Evolutionary conservation across 768 basidiomycete genomes (phyloP), one percentile per base, ranked within the genome.

Genomic region (Mycena filopes): DNA sequence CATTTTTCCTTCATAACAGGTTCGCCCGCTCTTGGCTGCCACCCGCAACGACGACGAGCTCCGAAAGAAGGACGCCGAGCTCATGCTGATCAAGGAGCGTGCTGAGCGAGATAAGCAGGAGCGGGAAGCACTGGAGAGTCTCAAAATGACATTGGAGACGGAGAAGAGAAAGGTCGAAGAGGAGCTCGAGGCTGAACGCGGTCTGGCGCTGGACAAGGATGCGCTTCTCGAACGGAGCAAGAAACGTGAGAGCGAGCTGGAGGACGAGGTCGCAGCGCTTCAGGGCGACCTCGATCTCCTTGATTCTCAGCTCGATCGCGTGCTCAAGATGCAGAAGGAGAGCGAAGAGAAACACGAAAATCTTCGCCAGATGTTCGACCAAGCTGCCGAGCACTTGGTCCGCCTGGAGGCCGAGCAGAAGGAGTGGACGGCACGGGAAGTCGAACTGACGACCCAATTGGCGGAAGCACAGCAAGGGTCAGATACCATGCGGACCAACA

Each of bases 11-110:
- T n/a, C n/a, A n/a, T 60, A 16, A 23, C 60, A 93, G 92, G 90
- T 99, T 21, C 92, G 96, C 36, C 98, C 98, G 0, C 77, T 99
- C 16, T 85, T 99, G 31, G 94, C 94, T 23, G 96, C 96, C 0
- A 97, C 97, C 2, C 84, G 95, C 20, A 92, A 89, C 67, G 97
- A 99, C 72, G 95, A 96, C 42, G 97, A 97, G 74, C 84, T 99
- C 7, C 86, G 92, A 18, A 86, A 87, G 76, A 97, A 97, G 76
- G 93, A 95, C 58, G 83, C 89, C 2, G 98, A 99, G 72, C 80
- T 98, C 15, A 80, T 86, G 1, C 79, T 95, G 50, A 86, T 89
- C 57, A 92, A 89, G 73, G 95, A 98, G 72, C 83, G 92, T 10
- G 95, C 94, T 0, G 94, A 96, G 73, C 86, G 91, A 29, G 97